A percentile compares a stretch with the other conserved stretches of the same genome.
phyloP scores from a whole-genome alignment of 2,329 filamentous ascomycete species.

The Alternaria sp. region DNA sequence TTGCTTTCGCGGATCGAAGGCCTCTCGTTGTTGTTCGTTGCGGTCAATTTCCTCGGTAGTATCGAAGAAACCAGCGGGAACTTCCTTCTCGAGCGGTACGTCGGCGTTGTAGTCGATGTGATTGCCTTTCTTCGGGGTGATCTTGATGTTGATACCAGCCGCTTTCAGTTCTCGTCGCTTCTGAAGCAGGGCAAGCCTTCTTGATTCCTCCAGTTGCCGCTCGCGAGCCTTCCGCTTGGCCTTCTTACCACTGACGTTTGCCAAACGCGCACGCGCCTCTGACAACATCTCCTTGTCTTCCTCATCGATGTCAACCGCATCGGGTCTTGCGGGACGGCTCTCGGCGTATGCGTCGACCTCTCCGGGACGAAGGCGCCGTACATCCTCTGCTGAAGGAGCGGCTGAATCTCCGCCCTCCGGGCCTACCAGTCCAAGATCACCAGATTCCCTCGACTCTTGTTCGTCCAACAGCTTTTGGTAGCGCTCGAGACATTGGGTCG shows the following conservation, averaged over 20 bases:
- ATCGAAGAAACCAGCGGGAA: constrained; percentile 90
- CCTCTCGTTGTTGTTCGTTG: constrained; percentile 84
- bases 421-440: constrained; percentile 81
- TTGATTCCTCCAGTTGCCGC: constrained; percentile 92
- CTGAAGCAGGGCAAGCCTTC: constrained; percentile 86
- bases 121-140: constrained; percentile 87
- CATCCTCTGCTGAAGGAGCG: constrained; percentile 91
- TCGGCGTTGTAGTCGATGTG: constrained; percentile 99
- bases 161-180: constrained; percentile 97
- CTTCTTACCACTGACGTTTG: constrained; percentile 99
- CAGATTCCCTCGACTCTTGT: constrained; percentile 85
- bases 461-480: constrained; percentile 98
- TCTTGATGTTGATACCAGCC: constrained; percentile 97
- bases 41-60: constrained; percentile 80
- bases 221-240: constrained; percentile 97
- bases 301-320: constrained; percentile 97
- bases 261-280: constrained; percentile 92
- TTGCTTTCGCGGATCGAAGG: constrained; percentile 92
- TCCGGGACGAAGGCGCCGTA: constrained; percentile 85
- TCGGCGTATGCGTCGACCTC: constrained; percentile 98
- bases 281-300: constrained; percentile 99
- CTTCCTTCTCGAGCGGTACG: constrained; percentile 94
- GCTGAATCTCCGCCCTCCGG: constrained; percentile 85
- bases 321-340: constrained; percentile 91
- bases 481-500: constrained; percentile 94